Conservation (phyloP, 2,329 filamentous ascomycete genomes). For the Fusarium goolgardi region DNA sequence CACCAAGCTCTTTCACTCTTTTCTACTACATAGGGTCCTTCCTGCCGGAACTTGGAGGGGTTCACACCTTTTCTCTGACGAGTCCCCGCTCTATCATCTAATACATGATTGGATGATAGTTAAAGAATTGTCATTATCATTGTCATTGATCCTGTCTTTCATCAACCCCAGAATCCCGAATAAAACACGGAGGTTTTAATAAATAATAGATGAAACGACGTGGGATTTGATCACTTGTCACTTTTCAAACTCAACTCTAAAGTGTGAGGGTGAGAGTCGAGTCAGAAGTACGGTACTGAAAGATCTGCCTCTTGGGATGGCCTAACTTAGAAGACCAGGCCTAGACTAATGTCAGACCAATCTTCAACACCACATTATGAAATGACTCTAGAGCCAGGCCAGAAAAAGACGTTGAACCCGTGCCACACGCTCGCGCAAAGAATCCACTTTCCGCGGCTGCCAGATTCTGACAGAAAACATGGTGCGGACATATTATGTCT, state of each 20-base stretch:
- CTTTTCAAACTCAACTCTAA: not conserved
- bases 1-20: slow-evolving; percentile 16
- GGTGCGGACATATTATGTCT: slow-evolving; percentile 17
- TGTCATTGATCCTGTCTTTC: slow-evolving; percentile 15
- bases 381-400: slow-evolving; percentile 9
- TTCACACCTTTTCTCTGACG: slow-evolving; percentile 28
- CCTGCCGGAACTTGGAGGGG: slow-evolving; percentile 30
- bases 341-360: slow-evolving; percentile 18
- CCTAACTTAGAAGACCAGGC: slow-evolving; percentile 19
- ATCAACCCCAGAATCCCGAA: slow-evolving; percentile 14
- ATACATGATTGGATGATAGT: slow-evolving; percentile 33
- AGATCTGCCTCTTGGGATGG: slow-evolving; percentile 3
- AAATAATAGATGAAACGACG: slow-evolving; percentile 2
- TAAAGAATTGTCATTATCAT: slow-evolving; percentile 21
- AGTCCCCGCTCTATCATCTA: slow-evolving; percentile 17
- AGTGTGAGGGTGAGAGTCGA: not conserved
- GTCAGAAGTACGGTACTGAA: not conserved
- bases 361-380: slow-evolving; percentile 11
- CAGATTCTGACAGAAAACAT: slow-evolving; percentile 25
- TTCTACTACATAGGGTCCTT: slow-evolving; percentile 26
- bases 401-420: slow-evolving; percentile 40
- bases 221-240: not conserved
- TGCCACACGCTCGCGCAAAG: slow-evolving; percentile 28
- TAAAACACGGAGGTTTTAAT: slow-evolving; percentile 12
- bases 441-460: slow-evolving; percentile 35